Evolutionary conservation across 2,329 filamentous ascomycete species (phyloP), one percentile per base, ranked within the genome.

Genomic region (Neurospora sp.): DNA sequence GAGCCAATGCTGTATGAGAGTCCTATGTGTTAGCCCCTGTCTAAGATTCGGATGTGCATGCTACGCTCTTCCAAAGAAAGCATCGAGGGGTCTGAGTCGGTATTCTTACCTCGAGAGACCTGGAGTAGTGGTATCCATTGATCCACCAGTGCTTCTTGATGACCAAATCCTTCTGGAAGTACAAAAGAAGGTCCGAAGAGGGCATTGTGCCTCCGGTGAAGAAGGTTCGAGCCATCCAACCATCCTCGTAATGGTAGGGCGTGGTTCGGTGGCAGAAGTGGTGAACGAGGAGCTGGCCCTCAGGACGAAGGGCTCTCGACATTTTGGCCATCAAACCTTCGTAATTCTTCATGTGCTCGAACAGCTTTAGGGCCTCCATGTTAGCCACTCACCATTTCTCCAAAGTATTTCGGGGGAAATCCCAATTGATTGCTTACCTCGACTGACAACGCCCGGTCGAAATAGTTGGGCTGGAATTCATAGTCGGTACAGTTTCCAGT

Each of bases 311-410:
- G 2, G 88, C 84, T 38, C 84, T 81, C 3, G 83, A 76, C 17
- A 91, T 80, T 78, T 92, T 92, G 62, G 84, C 83, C 80, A 92
- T 86, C 33, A 92, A 84, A 13, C 87, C 80, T 72, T 89, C 85
- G 78, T 92, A 91, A 78, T 92, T 92, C 78, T 92, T 92, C 89
- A 92, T 91, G 78, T 92, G 90, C 77, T 92, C 90, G 76, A 92
- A 91, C 13, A 92, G 82, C 83, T 91, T 46, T 38, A n/a, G 6
- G 52, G 23, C 8, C 1, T 2, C 8, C 52, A 5, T 62, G 52
- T 62, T 9, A 62, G 23, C 8, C 10, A 23, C 11, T 13, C 11
- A 19, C 23, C 2, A 28, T 10, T 58, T 23, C 19, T 28, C 13
- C 15, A 13, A 4, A 17, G 13, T 17, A 67, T 68, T 17, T 38